phyloP scores from a whole-genome alignment of 2,329 filamentous ascomycete species.

The Pestalotiopsis sp. region DNA sequence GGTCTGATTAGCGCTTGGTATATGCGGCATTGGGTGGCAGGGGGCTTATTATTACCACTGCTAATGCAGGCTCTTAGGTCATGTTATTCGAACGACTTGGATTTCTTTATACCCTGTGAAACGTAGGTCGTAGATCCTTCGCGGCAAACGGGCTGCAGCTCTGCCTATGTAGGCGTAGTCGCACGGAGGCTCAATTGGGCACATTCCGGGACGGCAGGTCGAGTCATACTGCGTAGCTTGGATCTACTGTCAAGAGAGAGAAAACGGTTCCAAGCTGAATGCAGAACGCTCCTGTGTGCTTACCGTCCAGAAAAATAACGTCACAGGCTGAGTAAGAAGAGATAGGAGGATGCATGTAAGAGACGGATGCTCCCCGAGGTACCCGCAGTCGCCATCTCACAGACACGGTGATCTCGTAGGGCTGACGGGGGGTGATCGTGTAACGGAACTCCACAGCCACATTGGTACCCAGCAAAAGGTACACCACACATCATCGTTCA shows the following conservation, averaged over 20 bases:
- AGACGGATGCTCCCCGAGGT: constrained; percentile 9
- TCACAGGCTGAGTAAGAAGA: not conserved
- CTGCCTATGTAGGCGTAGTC: not conserved
- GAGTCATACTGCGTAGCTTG: not conserved
- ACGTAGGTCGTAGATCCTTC: not conserved
- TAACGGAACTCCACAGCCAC: constrained; percentile 8
- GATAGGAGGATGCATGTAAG: not conserved
- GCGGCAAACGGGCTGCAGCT: not conserved
- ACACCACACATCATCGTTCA: not conserved
- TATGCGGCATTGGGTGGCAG: not conserved
- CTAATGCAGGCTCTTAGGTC: not conserved
- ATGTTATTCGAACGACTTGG: not conserved
- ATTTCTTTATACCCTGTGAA: not conserved
- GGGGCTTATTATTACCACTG: not conserved
- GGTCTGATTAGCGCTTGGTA: not conserved
- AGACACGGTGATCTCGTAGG: constrained; percentile 9
- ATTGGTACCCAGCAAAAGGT: not conserved
- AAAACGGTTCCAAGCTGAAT: not conserved
- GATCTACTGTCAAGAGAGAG: not conserved
- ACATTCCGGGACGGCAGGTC: not conserved
- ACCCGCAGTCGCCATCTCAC: constrained; percentile 10
- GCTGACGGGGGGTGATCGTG: constrained; percentile 8
- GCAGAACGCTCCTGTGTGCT: not conserved
- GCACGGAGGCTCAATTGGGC: not conserved
- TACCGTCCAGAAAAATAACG: not conserved